These are phyloP conservation scores for Fremontodendron californicum DNA, from an alignment of 345 rosid genomes.

Conservation along the genomic window DNA sequence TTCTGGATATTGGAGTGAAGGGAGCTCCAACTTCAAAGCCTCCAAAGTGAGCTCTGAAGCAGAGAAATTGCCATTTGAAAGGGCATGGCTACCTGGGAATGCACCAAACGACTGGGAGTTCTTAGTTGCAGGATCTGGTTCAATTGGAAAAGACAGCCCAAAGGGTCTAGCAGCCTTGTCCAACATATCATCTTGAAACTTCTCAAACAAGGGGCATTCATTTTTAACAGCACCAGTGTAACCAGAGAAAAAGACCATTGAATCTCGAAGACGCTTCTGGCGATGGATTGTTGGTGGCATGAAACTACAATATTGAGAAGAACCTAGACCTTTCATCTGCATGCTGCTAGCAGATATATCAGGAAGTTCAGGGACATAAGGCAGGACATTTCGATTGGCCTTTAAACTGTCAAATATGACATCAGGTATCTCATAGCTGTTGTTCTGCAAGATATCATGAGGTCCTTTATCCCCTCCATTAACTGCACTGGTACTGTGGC, in stretches of 20 bases:
- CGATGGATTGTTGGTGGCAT: slow-evolving; percentile 46
- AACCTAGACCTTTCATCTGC: slow-evolving; percentile 54
- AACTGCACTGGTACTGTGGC: too few species aligned
- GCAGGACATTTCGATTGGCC: too few species aligned
- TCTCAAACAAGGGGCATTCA: slow-evolving; percentile 46
- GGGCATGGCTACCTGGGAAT: slow-evolving; percentile 70
- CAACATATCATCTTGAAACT: slow-evolving; percentile 36
- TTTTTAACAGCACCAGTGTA: slow-evolving; percentile 41
- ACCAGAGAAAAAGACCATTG: slow-evolving; percentile 29
- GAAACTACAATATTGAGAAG: slow-evolving; percentile 56
- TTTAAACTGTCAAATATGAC: too few species aligned
- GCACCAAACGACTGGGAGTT: slow-evolving; percentile 46
- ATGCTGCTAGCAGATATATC: slow-evolving; percentile 50
- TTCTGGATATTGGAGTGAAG: slow-evolving; percentile 99
- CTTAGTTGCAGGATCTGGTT: slow-evolving; percentile 47
- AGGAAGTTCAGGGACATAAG: slow-evolving; percentile 62
- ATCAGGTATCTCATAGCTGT: too few species aligned
- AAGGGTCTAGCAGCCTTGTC: slow-evolving; percentile 46
- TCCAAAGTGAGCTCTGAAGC: slow-evolving; percentile 70
- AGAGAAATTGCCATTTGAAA: slow-evolving; percentile 74
- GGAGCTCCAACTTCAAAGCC: slow-evolving; percentile 99
- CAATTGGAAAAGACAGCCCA: slow-evolving; percentile 46
- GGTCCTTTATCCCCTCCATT: too few species aligned
- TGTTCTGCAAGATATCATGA: too few species aligned
- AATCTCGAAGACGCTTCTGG: too few species aligned